Conservation (phyloP, 2,329 filamentous ascomycete species). For the Penicillium sp. region DNA sequence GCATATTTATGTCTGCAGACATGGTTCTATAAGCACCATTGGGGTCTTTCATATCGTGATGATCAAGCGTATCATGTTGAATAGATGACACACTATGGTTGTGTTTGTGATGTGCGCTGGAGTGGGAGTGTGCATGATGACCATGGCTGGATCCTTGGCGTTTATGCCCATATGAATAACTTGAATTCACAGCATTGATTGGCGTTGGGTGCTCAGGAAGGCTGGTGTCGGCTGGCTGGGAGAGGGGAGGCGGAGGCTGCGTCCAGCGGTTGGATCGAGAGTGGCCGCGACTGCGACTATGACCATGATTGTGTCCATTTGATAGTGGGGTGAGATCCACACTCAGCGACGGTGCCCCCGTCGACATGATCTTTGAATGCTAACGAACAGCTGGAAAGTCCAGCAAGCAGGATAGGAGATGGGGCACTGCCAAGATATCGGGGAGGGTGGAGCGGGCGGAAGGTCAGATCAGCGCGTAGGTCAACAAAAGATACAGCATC, state of each 20-base stretch:
- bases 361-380: slow-evolving; percentile 33
- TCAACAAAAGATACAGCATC: background rate
- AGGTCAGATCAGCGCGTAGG: slow-evolving; percentile 4
- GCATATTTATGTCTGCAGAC: background rate
- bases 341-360: slow-evolving; percentile 30
- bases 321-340: slow-evolving; percentile 29
- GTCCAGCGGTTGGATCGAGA: slow-evolving; percentile 34
- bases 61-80: slow-evolving; percentile 8
- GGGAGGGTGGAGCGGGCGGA: slow-evolving; percentile 4
- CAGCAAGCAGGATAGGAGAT: slow-evolving; percentile 9
- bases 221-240: slow-evolving; percentile 23
- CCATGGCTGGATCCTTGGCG: slow-evolving; percentile 25
- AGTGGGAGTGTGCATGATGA: slow-evolving; percentile 39
- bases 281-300: slow-evolving; percentile 34
- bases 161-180: slow-evolving; percentile 27
- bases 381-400: slow-evolving; percentile 10
- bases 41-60: background rate
- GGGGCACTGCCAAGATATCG: slow-evolving; percentile 16
- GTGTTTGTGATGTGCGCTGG: slow-evolving; percentile 33
- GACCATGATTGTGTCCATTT: slow-evolving; percentile 29
- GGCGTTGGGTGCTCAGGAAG: slow-evolving; percentile 19
- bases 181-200: slow-evolving; percentile 13
- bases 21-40: background rate
- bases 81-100: slow-evolving; percentile 24
- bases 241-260: slow-evolving; percentile 28